Evolutionary conservation across 768 basidiomycete genomes (phyloP), one percentile per base, ranked within the genome.

Genomic region (Lentinula detonsa): DNA sequence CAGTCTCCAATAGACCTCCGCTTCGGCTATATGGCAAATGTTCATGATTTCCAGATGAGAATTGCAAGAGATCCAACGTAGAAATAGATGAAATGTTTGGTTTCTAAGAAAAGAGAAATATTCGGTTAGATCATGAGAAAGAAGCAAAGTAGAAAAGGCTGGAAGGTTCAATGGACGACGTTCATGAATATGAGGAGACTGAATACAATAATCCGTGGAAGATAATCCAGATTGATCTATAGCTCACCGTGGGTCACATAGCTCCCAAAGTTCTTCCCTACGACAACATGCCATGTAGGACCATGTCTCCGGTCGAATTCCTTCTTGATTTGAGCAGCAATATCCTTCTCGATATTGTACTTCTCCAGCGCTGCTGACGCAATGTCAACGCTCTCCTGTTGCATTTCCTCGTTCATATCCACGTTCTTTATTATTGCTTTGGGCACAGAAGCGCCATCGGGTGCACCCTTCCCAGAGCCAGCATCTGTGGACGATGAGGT

Each of bases 21-120:
- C 13, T 51, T 2, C 31, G 31, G 31, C 5, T 31, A 16, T 34
- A 34, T 35, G 50, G n/a, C 31, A 28, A 51, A 18, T 40, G 48
- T 76, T 76, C 76, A 93, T 83, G 92, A 93, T 79, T 93, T 94
- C 92, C 92, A 94, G 78, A 94, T 86, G 73, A 98, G 87, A 76
- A 98, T 86, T 63, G 95, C 95, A 68, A 95, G 87, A 39, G 88
- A 78, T 60, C 93, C 94, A 72, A 98, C 81, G 80, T 96, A 98
- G 77, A 96, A 96, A 82, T 98, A 98, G 78, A 98, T 95, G 78
- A 98, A 98, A 72, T 97, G 91, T 75, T 95, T 95, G 65, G 94
- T 96, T 84, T 98, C 95, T 97, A 74, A 9, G 34, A 59, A 59
- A 57, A 45, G 46, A 23, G 42, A 54, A 46, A 53, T 67, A 34